These are phyloP conservation scores for Chytriomyces sp. DNA, from an alignment of 192 early-diverging fungal genomes.

Conservation along the genomic window DNA sequence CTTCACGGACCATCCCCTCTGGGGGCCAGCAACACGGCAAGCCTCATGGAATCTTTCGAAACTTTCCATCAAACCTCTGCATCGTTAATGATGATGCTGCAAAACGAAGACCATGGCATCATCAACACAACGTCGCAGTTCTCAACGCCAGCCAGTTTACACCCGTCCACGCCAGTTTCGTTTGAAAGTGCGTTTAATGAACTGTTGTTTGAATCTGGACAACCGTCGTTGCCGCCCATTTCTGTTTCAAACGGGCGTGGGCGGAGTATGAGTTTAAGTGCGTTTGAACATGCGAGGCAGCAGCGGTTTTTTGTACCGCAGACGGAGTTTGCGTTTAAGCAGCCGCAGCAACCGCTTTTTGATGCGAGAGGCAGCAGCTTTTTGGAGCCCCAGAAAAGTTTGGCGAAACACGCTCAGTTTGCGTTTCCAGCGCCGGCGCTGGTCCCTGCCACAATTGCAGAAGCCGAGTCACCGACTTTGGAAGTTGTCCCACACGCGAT, in stretches of 20 bases:
- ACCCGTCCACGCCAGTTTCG: neutral
- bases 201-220: neutral
- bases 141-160: neutral
- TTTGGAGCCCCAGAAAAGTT: too few relatives aligned
- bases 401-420: neutral
- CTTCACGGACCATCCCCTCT: neutral
- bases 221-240: neutral
- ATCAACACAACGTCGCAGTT: neutral
- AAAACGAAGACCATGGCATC: neutral
- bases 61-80: neutral
- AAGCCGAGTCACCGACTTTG: too few relatives aligned
- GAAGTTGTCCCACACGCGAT: too few relatives aligned
- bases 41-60: neutral
- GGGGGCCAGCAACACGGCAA: neutral
- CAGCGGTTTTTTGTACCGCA: neutral
- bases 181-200: neutral
- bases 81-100: neutral
- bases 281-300: neutral
- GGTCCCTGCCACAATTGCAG: neutral
- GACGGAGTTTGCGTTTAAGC: too few relatives aligned
- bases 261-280: neutral
- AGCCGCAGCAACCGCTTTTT: too few relatives aligned
- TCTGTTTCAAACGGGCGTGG: neutral
- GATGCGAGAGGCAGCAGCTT: too few relatives aligned
- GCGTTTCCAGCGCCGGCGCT: neutral